phyloP scores from a whole-genome alignment of 495 filamentous ascomycete species.

The Podospora anserina region DNA sequence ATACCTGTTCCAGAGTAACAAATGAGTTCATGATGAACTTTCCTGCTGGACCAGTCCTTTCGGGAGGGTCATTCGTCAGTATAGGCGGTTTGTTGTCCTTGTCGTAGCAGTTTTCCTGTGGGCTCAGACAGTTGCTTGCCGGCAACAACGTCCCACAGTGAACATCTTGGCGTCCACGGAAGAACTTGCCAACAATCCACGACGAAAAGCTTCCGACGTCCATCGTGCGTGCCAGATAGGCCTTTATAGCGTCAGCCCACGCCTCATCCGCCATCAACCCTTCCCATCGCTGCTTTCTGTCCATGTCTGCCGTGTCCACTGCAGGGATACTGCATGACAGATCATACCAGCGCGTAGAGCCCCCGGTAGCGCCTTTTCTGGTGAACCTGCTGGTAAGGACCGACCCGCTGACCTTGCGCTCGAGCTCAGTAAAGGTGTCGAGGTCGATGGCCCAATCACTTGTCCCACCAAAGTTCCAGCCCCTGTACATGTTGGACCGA shows the following conservation, averaged over 20 bases:
- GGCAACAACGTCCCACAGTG: neutral
- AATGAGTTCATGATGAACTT: neutral
- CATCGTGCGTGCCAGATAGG: neutral
- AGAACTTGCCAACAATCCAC: neutral
- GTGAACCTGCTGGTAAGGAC: neutral
- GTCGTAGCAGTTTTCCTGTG: neutral
- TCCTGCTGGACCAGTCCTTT: neutral
- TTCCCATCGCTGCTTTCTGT: neutral
- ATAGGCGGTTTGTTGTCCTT: neutral
- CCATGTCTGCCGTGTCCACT: neutral
- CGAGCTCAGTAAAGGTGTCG: slow-evolving; percentile 6
- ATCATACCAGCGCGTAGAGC: neutral
- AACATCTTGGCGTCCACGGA: neutral
- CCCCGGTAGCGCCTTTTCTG: neutral
- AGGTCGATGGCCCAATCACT: slow-evolving; percentile 47
- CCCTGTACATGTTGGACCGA: slow-evolving; percentile 27
- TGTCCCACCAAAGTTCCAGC: slow-evolving; percentile 34
- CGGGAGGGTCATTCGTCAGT: neutral
- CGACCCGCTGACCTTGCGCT: neutral
- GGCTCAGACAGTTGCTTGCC: neutral
- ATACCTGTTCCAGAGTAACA: neutral
- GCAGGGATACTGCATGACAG: neutral
- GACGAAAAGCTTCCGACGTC: neutral
- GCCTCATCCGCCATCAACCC: neutral
- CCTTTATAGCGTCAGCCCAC: neutral